Base-by-base conservation (phyloP, 306 rosid genomes). In the Begonia masoniana region DNA sequence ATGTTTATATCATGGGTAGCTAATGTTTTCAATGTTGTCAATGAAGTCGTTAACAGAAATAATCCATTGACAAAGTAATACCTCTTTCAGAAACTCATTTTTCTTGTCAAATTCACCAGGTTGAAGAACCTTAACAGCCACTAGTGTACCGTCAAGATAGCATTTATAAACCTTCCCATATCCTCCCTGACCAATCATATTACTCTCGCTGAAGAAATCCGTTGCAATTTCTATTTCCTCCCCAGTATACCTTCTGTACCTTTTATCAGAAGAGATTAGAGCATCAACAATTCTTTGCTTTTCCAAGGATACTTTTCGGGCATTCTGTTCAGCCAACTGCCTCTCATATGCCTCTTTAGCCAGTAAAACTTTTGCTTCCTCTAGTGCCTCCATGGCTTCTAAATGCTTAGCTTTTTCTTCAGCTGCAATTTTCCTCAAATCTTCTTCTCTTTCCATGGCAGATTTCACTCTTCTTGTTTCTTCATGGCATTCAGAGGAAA, bases 141-240 rank as follows among this genome's bases (percentile, higher is more conserved):
- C 97, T 10, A 91, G 82, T 52, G 94, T 81, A 82, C 79, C 96
- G 73, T 91, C 94, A 45, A 91, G 94, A 68, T 46, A 71, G 73
- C 97, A 85, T 73, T 73, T 81, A 75, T 85, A 91, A 66, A 91
- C 97, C 68, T 85, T 85, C 52, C 97, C 96, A 58, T 85, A 91
- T 51, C 97, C 97, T 55, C 97, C 97, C 67, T 78, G 91, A 15
- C 97, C 96, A 46, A 91, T 85, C 62, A 83, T 64, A 60, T 74
- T 79, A 58, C 57, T 71, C 68, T 61, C 64, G 1, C 82, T 68
- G 31, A 82, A 85, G 74, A 57, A 71, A 58, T 68, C 65, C 31
- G 97, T 91, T 0, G 94, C 97, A n/a, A 47, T 52, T 74, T 71
- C 78, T 60, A 91, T 83, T 80, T 85, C 97, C 17, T 75, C 80